A percentile compares a stretch with the other conserved stretches of the same genome.
phyloP scores from a whole-genome alignment of 257 asterid species.

The Solanum piurae region DNA sequence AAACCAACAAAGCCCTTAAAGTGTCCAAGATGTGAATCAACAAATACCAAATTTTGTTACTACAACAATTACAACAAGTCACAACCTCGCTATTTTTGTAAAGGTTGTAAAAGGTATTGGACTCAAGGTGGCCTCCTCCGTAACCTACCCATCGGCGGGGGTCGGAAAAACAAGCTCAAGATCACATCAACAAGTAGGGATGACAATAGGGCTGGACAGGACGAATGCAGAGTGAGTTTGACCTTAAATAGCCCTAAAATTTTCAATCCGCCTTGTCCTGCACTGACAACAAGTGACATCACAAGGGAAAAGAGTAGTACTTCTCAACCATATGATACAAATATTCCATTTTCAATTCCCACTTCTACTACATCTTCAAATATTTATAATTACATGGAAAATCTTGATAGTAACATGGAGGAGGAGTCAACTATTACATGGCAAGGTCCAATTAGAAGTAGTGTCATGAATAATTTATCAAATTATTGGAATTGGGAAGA shows the following conservation, averaged over 20 bases:
- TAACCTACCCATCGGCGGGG: slow-evolving; percentile 61
- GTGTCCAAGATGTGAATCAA: slow-evolving; percentile 63
- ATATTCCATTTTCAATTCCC: background rate
- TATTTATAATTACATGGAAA: slow-evolving; percentile 8
- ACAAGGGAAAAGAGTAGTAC: background rate
- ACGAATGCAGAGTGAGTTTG: background rate
- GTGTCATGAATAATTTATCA: background rate
- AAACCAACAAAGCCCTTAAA: slow-evolving; percentile 23
- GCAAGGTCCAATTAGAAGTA: slow-evolving; percentile 19
- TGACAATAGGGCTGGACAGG: background rate
- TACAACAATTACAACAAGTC: slow-evolving; percentile 63
- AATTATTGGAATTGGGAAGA: slow-evolving; percentile 31
- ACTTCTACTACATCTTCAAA: background rate
- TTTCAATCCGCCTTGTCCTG: background rate
- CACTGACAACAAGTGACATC: background rate
- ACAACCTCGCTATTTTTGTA: slow-evolving; percentile 75
- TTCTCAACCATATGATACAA: slow-evolving; percentile 7
- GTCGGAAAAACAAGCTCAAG: slow-evolving; percentile 39
- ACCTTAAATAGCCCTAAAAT: background rate
- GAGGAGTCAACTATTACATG: slow-evolving; percentile 38
- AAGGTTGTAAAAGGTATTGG: slow-evolving; percentile 72
- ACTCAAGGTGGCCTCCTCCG: slow-evolving; percentile 68
- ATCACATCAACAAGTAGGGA: background rate
- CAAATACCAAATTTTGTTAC: slow-evolving; percentile 62
- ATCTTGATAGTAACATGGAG: slow-evolving; percentile 21